Conservation (phyloP, 2,329 filamentous ascomycete genomes). For the Thelonectria discophora region DNA sequence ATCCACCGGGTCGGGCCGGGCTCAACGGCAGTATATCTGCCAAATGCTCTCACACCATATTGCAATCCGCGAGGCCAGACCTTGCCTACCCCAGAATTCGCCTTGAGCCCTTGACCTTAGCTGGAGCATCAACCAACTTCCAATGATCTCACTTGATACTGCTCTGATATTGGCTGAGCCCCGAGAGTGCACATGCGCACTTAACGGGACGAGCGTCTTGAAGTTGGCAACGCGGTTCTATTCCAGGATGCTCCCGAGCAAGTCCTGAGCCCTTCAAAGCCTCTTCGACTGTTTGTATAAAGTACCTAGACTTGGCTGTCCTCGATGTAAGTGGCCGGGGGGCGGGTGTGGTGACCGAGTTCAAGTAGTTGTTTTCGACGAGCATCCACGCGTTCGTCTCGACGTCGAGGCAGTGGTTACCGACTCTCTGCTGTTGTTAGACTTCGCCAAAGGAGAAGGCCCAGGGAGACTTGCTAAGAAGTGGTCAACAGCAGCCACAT, state of each 20-base stretch:
- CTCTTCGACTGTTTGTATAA: conserved; percentile 40
- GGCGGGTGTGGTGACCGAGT: conserved; percentile 55
- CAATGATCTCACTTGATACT: conserved; percentile 19
- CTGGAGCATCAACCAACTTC: conserved; percentile 18
- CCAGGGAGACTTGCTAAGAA: too few relatives aligned
- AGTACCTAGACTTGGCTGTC: conserved; percentile 39
- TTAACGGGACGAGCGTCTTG: conserved; percentile 17
- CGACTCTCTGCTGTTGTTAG: conserved; percentile 46
- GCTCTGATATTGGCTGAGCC: conserved; percentile 17
- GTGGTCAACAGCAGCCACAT: conserved; percentile 68
- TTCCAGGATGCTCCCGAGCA: conserved; percentile 4
- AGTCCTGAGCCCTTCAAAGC: neutral
- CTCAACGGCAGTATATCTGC: too few relatives aligned
- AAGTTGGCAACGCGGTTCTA: conserved; percentile 20
- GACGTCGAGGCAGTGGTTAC: conserved; percentile 64
- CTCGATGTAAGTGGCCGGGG: conserved; percentile 18
- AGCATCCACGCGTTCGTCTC: conserved; percentile 54
- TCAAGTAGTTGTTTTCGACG: conserved; percentile 66
- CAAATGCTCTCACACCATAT: too few relatives aligned
- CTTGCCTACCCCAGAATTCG: conserved; percentile 24
- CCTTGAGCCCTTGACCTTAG: conserved; percentile 13
- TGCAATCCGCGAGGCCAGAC: too few relatives aligned
- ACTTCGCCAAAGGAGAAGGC: too few relatives aligned
- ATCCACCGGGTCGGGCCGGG: too few relatives aligned
- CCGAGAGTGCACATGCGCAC: conserved; percentile 17